Base-by-base conservation (phyloP, 345 rosid species). In the Ricinus communis region DNA sequence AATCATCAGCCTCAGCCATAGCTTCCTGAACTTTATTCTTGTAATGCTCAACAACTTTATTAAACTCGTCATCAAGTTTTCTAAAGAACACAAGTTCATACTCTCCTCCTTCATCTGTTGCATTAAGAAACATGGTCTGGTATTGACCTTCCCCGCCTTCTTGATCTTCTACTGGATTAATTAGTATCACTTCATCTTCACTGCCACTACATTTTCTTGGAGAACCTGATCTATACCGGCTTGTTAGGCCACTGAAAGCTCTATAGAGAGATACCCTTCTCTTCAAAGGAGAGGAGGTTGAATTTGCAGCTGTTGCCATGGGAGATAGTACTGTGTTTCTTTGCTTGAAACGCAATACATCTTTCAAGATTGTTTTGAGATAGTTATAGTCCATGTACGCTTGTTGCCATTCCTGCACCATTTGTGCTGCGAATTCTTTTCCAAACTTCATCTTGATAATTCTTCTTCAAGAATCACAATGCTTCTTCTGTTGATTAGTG, bases 361-460 rank as follows among this genome's bases (percentile, higher is more conserved):
- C 87, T 81, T 89, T 89, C 68, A 91, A 72, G 13, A 85, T 31
- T 9, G 71, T 27, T 70, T 91, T 91, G 40, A 91, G 85, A 50
- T 70, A 30, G 64, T 77, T 90, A 84, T 92, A 92, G 62, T 92
- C 88, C 93, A 92, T 83, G 79, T 90, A 92, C 50, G 96, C 97
- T 51, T 85, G 87, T 51, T 82, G 82, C 97, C 97, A 92, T 85
- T 92, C 97, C 22, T 76, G 93, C 74, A 90, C 91, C 94, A 88
- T 76, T 52, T 92, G 96, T 5, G 87, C 75, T 12, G 77, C 78
- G 16, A 84, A 92, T 70, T 92, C 93, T 80, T 89, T 89, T 25
- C 93, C 97, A 56, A 91, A 91, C 85, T 89, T 91, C 97, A 91
- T 91, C 38, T 57, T 76, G 40, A n/a, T 33, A 33, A 52, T 63